A percentile compares a stretch with the other conserved stretches of the same genome.
Evolutionary conservation across 192 early-diverging fungal species (phyloP).

Genomic region (Gonapodya prolifera): DNA sequence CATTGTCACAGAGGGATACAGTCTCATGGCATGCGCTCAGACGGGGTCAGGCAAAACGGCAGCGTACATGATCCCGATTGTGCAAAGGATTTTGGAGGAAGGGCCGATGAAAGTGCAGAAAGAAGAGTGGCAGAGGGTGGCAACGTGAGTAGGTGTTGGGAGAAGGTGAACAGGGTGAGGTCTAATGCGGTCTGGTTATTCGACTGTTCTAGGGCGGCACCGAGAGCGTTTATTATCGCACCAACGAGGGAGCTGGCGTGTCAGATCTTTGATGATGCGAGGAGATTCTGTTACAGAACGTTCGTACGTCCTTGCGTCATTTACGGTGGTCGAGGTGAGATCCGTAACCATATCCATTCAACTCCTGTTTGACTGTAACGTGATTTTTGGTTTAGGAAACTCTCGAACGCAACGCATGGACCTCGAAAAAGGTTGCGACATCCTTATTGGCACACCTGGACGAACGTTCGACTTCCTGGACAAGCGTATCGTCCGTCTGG

Average conservation of each 20-base stretch:
- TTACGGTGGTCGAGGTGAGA: neutral
- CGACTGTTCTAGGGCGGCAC: neutral
- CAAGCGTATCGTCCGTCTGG: slow-evolving; percentile 61
- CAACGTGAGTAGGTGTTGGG: neutral
- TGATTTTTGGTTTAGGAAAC: neutral
- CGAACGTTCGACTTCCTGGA: slow-evolving; percentile 80
- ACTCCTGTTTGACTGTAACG: neutral
- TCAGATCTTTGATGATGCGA: slow-evolving; percentile 10
- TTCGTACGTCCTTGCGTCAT: neutral
- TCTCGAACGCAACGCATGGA: neutral
- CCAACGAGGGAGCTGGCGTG: slow-evolving; percentile 7
- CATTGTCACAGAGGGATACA: slow-evolving; percentile 25
- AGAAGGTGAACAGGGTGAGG: too few relatives aligned
- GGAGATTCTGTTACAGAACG: slow-evolving; percentile 5
- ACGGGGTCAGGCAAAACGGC: slow-evolving; percentile 98
- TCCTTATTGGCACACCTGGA: slow-evolving; percentile 85
- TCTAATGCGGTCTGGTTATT: neutral
- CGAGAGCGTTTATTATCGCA: slow-evolving; percentile 4
- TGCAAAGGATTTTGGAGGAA: slow-evolving; percentile 33
- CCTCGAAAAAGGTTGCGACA: slow-evolving; percentile 39
- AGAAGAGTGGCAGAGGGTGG: neutral
- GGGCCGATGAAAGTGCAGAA: neutral
- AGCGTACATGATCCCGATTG: slow-evolving; percentile 82
- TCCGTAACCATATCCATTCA: neutral
- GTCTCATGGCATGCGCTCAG: slow-evolving; percentile 91